phyloP scores from a whole-genome alignment of 2,329 filamentous ascomycete genomes.

The Talaromyces marneffei region DNA sequence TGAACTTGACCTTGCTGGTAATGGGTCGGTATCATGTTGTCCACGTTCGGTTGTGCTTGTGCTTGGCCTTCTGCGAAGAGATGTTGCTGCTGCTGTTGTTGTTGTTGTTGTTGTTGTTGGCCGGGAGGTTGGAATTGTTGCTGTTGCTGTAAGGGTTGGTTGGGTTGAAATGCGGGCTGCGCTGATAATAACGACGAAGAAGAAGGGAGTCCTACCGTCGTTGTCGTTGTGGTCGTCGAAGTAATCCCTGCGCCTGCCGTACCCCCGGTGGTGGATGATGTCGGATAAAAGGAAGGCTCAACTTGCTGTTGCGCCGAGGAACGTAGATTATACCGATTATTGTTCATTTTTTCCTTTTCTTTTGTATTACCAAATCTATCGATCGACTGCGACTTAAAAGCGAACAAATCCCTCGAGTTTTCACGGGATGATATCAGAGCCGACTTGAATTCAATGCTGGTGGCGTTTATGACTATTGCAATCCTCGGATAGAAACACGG shows the following conservation, averaged over 20 bases:
- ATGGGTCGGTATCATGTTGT: slow-evolving; percentile 7
- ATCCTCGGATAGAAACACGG: neutral
- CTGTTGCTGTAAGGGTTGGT: too few species aligned
- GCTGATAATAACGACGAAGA: neutral
- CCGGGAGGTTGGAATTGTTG: neutral
- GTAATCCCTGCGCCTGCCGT: neutral
- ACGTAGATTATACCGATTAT: slow-evolving; percentile 13
- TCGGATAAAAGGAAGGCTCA: slow-evolving; percentile 5
- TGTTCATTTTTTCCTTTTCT: too few species aligned
- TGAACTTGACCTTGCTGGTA: slow-evolving; percentile 18
- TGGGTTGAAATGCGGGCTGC: neutral
- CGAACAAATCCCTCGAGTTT: neutral
- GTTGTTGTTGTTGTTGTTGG: too few species aligned
- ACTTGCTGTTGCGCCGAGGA: slow-evolving; percentile 4
- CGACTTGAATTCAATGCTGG: neutral
- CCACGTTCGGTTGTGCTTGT: neutral
- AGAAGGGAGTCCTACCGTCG: neutral
- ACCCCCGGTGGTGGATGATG: neutral
- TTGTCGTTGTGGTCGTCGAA: neutral
- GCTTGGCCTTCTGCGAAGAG: neutral
- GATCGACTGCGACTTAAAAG: neutral
- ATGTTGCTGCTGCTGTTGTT: slow-evolving; percentile 4
- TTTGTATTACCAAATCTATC: neutral
- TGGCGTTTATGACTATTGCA: neutral
- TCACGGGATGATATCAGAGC: neutral